Conservation (phyloP, 1,139 yeast genomes). For the Geotrichum europaeum region DNA sequence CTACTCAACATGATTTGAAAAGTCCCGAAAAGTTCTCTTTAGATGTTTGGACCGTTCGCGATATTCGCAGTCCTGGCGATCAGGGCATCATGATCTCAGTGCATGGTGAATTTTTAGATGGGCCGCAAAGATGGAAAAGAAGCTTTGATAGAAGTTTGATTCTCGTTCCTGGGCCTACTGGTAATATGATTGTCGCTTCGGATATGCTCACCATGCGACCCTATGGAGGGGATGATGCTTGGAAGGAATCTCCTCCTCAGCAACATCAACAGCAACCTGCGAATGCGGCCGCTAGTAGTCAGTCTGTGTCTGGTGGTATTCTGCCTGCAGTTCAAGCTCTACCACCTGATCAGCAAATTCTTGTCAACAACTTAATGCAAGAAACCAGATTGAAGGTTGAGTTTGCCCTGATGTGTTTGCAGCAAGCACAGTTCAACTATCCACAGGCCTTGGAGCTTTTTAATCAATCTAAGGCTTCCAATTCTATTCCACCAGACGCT, state of each 20-base stretch:
- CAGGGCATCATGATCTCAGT: slow-evolving; percentile 69
- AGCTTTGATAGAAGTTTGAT: slow-evolving; percentile 85
- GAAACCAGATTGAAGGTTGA: slow-evolving; percentile 75
- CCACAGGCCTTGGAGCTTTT: slow-evolving; percentile 66
- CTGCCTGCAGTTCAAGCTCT: slow-evolving; percentile 32
- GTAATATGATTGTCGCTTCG: slow-evolving; percentile 73
- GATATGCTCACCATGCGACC: slow-evolving; percentile 70
- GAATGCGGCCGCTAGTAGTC: slow-evolving; percentile 18
- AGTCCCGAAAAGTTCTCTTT: slow-evolving; percentile 65
- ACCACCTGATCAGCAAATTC: slow-evolving; percentile 54
- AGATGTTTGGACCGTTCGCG: slow-evolving; percentile 57
- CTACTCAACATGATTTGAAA: slow-evolving; percentile 63
- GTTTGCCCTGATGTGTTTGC: slow-evolving; percentile 77
- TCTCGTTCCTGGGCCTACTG: slow-evolving; percentile 61
- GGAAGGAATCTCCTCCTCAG: slow-evolving; percentile 37
- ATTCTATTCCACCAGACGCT: slow-evolving; percentile 55
- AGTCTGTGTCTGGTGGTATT: slow-evolving; percentile 19
- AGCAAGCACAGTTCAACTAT: slow-evolving; percentile 83
- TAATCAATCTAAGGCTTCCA: slow-evolving; percentile 49
- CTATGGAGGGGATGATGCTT: slow-evolving; percentile 53
- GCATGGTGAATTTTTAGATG: slow-evolving; percentile 81
- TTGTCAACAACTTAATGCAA: slow-evolving; percentile 56
- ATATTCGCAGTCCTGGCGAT: slow-evolving; percentile 47
- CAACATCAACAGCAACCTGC: not conserved
- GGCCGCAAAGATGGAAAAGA: slow-evolving; percentile 45